Percentiles rank a stretch among this genome's conserved stretches.
phyloP scores from a whole-genome alignment of 192 early-diverging fungal species.

The Coemansia asiatica region DNA sequence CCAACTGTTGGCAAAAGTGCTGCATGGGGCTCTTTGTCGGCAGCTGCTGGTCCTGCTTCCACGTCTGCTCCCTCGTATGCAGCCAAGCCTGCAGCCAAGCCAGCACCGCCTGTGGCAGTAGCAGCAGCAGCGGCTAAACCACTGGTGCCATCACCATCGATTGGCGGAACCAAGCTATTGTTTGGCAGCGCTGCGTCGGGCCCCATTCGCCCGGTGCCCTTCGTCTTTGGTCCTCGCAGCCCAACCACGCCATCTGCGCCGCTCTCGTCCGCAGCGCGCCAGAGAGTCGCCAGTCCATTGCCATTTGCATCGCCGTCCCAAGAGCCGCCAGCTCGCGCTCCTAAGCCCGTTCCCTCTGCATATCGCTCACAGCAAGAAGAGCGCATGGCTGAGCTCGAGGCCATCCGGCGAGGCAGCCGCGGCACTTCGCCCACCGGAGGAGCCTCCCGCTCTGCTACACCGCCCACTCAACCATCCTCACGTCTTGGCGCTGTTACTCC shows the following conservation, averaged over 20 bases:
- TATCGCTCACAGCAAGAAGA: constrained; percentile 47
- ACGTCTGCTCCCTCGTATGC: constrained; percentile 4
- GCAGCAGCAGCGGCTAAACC: background rate
- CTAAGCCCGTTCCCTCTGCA: constrained; percentile 16
- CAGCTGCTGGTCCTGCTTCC: constrained; percentile 9
- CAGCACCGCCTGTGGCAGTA: background rate
- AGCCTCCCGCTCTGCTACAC: constrained; percentile 15
- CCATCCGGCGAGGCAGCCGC: constrained; percentile 48
- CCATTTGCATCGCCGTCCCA: background rate
- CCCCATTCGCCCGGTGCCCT: constrained; percentile 29
- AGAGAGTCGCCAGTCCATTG: constrained; percentile 9
- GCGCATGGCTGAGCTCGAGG: constrained; percentile 53
- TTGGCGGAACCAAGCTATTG: constrained; percentile 30
- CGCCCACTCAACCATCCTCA: constrained; percentile 23
- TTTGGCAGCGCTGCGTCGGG: constrained; percentile 20
- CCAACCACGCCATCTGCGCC: constrained; percentile 2
- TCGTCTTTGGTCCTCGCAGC: constrained; percentile 29
- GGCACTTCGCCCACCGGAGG: constrained; percentile 30
- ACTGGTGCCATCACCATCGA: background rate
- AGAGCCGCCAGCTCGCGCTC: constrained; percentile 9
- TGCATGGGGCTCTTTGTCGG: constrained; percentile 8
- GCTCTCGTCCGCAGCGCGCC: background rate
- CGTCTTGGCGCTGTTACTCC: constrained; percentile 25
- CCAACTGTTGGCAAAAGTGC: constrained; percentile 33
- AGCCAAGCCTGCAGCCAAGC: constrained; percentile 7